Conservation (phyloP, 768 basidiomycete species). For the Rhodotorula kratochvilovae region DNA sequence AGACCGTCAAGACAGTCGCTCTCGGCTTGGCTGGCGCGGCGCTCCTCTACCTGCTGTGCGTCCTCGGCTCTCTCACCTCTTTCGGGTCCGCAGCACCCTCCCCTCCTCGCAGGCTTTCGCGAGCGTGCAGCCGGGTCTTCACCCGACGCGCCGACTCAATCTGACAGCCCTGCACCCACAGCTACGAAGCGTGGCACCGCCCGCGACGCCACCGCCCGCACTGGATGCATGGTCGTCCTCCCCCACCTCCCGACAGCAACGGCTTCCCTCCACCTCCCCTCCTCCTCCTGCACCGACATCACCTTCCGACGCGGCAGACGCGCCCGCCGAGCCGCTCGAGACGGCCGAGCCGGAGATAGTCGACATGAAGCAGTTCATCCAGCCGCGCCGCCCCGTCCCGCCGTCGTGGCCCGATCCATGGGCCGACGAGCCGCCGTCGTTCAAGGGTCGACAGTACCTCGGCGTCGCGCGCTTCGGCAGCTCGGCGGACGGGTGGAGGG, state of each 20-base stretch:
- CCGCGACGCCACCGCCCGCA: neutral
- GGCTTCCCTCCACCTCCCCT: neutral
- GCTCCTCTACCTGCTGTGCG: conserved; percentile 7
- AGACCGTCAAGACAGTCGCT: neutral
- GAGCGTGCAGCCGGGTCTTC: neutral
- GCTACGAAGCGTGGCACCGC: neutral
- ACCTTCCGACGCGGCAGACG: no score
- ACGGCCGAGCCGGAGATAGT: neutral
- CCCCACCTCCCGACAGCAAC: neutral
- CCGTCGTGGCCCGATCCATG: conserved; percentile 19
- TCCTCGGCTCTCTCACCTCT: neutral
- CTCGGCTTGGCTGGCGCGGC: neutral
- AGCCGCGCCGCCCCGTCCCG: conserved; percentile 16
- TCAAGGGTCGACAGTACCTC: conserved; percentile 1
- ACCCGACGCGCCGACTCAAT: neutral
- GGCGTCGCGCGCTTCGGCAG: neutral
- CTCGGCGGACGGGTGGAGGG: neutral
- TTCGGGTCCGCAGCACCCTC: no score
- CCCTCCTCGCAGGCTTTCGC: neutral
- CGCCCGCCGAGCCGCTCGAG: neutral
- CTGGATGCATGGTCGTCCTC: neutral
- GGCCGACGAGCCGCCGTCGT: neutral
- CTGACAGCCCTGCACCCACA: neutral
- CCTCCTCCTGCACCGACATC: neutral
- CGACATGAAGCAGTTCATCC: conserved; percentile 7